Conservation (phyloP, 352 stramenopile species). For the Sclerospora graminicola region DNA sequence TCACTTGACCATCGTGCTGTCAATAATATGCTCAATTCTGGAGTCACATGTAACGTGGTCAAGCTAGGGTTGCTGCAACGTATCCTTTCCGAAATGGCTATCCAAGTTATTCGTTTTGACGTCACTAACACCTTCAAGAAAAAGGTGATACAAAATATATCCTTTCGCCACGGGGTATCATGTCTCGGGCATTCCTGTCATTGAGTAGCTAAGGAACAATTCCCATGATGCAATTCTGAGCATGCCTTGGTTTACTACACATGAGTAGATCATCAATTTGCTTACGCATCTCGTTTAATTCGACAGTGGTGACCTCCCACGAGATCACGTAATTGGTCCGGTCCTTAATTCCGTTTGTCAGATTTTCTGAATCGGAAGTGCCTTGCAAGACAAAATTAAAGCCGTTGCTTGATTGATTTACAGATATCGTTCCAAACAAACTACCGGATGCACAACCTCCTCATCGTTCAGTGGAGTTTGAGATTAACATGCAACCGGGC, state of each 20-base stretch:
- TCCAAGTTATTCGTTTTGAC: not conserved
- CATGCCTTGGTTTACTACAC: not conserved
- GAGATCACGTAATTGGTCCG: not conserved
- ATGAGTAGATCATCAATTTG: not conserved
- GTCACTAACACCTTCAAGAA: not conserved
- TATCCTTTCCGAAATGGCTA: not conserved
- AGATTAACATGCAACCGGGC: not conserved
- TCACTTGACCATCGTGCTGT: not conserved
- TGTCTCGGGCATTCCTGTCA: not conserved
- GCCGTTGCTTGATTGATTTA: not conserved
- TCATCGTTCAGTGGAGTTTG: not conserved
- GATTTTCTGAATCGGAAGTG: not conserved
- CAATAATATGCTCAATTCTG: not conserved
- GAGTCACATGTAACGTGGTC: not conserved
- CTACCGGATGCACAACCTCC: not conserved
- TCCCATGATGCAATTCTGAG: not conserved
- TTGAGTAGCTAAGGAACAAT: not conserved
- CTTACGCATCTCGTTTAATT: not conserved
- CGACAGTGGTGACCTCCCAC: not conserved
- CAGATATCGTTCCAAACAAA: not conserved
- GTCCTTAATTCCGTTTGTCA: not conserved
- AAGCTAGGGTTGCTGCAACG: not conserved
- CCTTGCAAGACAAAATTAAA: not conserved
- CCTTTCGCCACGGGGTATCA: not conserved
- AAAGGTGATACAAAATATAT: not conserved